Evolutionary conservation across 2,329 filamentous ascomycete species (phyloP).

Genomic region (Aspergillus flavus): DNA sequence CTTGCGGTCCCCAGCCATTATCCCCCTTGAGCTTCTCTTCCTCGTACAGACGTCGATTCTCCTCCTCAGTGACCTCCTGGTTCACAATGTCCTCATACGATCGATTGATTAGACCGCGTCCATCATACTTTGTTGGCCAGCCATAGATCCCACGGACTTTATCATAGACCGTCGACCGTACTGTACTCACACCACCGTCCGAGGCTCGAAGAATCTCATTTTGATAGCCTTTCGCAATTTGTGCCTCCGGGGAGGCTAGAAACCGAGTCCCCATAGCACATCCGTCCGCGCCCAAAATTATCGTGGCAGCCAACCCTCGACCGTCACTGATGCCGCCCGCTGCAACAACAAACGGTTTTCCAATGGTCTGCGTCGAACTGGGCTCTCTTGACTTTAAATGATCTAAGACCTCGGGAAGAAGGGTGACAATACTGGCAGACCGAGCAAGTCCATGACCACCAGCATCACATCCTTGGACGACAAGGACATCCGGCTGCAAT

Average conservation of each 20-base stretch:
- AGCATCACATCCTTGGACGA: background rate
- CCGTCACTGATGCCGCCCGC: background rate
- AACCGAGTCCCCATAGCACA: background rate
- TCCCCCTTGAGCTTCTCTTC: background rate
- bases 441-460: background rate
- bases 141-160: background rate
- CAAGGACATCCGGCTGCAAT: background rate
- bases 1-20: background rate
- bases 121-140: background rate
- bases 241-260: background rate
- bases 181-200: background rate
- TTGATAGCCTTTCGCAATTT: background rate
- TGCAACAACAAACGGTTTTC: background rate
- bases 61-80: background rate
- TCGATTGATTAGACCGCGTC: background rate
- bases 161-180: background rate
- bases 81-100: background rate
- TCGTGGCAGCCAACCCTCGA: background rate
- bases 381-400: background rate
- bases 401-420: background rate
- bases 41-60: background rate
- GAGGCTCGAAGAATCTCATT: background rate
- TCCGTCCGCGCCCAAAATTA: background rate
- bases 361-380: fast-evolving
- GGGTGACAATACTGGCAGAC: background rate